Evolutionary conservation across 2,329 filamentous ascomycete species (phyloP).

Genomic region (Hortaea sp.): DNA sequence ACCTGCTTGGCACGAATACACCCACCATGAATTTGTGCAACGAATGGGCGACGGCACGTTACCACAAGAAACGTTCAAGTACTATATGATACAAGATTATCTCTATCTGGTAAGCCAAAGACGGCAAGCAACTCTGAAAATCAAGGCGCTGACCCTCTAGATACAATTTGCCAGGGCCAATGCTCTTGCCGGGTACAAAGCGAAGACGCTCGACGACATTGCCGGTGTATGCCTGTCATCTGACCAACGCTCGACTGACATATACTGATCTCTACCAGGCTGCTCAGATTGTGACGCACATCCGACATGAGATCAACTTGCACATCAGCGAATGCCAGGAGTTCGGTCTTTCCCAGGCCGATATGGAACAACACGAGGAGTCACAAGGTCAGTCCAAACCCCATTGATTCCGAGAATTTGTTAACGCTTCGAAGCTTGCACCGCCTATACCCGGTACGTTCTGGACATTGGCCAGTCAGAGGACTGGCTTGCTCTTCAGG

Average conservation of each 20-base stretch:
- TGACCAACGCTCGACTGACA: background rate
- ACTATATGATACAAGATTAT: slow-evolving; percentile 88
- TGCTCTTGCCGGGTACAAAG: slow-evolving; percentile 77
- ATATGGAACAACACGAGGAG: slow-evolving; percentile 66
- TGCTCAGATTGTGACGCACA: slow-evolving; percentile 63
- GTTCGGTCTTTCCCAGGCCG: slow-evolving; percentile 64
- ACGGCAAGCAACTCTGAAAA: background rate
- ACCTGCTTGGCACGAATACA: slow-evolving; percentile 62
- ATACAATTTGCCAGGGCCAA: slow-evolving; percentile 82
- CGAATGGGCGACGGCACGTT: slow-evolving; percentile 66
- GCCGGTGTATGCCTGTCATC: slow-evolving; percentile 43
- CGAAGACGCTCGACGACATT: slow-evolving; percentile 63
- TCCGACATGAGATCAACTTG: slow-evolving; percentile 68
- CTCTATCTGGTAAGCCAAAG: slow-evolving; percentile 59
- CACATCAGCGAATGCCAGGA: slow-evolving; percentile 74
- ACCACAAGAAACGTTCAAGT: slow-evolving; percentile 67
- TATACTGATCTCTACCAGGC: slow-evolving; percentile 31
- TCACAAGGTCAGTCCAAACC: slow-evolving; percentile 49
- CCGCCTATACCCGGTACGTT: slow-evolving; percentile 71
- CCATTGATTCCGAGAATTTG: background rate
- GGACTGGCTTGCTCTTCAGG: slow-evolving; percentile 78
- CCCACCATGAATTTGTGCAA: slow-evolving; percentile 73
- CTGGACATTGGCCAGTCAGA: slow-evolving; percentile 80
- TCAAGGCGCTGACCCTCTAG: slow-evolving; percentile 29
- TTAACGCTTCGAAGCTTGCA: slow-evolving; percentile 42